Percentiles rank a stretch among this genome's conserved stretches.
Conservation (phyloP, 768 basidiomycete species). For the Tephrocybe sp. region DNA sequence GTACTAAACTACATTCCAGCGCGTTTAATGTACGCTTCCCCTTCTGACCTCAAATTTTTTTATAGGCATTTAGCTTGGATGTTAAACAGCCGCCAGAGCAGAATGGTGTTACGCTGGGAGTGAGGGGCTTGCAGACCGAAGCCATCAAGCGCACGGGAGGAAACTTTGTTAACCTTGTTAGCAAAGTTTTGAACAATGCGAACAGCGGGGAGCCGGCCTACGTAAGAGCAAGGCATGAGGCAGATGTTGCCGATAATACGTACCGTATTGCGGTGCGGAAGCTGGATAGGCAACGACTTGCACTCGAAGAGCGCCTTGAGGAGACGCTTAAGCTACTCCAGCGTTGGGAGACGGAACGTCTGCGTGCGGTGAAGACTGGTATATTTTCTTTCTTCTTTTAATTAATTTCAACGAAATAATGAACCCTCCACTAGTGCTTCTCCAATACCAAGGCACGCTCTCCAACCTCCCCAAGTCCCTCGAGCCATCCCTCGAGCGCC, state of each 20-base stretch:
- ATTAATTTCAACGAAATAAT: not conserved
- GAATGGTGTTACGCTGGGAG: constrained; percentile 20
- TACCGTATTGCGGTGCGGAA: constrained; percentile 82
- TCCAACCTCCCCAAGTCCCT: constrained; percentile 69
- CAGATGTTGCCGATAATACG: constrained; percentile 75
- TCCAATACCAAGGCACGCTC: constrained; percentile 85
- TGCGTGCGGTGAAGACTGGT: constrained; percentile 86
- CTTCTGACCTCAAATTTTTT: not conserved
- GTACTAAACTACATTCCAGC: constrained; percentile 32
- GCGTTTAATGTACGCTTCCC: not conserved
- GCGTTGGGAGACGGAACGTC: constrained; percentile 81
- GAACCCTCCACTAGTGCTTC: constrained; percentile 50
- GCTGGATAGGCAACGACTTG: constrained; percentile 83
- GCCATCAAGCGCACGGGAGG: constrained; percentile 63
- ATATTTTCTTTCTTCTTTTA: not conserved
- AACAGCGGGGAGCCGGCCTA: constrained; percentile 62
- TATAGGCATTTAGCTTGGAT: constrained; percentile 61
- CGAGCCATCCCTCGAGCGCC: constrained; percentile 64
- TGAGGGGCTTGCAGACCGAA: constrained; percentile 34
- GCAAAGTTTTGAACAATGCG: constrained; percentile 62
- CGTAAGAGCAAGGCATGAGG: constrained; percentile 71
- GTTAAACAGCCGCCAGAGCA: constrained; percentile 28
- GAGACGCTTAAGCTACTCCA: constrained; percentile 79
- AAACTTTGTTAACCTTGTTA: constrained; percentile 68
- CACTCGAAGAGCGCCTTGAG: constrained; percentile 84